A percentile compares a stretch with the other conserved stretches of the same genome.
Evolutionary conservation across 371 early-diverging fungal genomes (phyloP).

Genomic region (Apophysomyces elegans): DNA sequence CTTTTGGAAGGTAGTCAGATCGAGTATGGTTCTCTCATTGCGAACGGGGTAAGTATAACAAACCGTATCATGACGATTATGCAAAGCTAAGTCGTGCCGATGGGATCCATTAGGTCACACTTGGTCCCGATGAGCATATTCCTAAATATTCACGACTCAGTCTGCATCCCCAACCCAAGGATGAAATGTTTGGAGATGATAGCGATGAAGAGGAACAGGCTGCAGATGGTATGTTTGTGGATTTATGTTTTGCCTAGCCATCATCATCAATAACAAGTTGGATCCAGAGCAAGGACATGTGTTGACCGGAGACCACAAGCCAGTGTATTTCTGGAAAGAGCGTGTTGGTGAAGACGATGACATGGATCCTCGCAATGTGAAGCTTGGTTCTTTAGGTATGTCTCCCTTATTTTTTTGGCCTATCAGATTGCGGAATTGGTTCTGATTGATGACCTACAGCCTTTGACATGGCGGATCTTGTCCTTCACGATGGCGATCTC

Average conservation of each 20-base stretch:
- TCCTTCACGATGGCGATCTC: conserved; percentile 39
- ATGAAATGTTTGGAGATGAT: conserved; percentile 45
- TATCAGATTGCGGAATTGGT: too few species aligned
- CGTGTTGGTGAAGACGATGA: conserved; percentile 50
- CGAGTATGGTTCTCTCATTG: conserved; percentile 74
- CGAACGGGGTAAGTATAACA: conserved; percentile 51
- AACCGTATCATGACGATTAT: background rate
- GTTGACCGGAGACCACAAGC: conserved; percentile 43
- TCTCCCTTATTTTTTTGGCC: background rate
- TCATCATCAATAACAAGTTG: background rate
- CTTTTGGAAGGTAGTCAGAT: conserved; percentile 70
- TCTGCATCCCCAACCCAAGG: conserved; percentile 50
- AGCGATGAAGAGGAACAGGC: conserved; percentile 57
- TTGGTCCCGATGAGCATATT: conserved; percentile 80
- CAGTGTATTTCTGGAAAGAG: conserved; percentile 55
- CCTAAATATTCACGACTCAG: conserved; percentile 74
- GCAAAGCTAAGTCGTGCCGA: background rate
- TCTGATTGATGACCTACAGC: conserved; percentile 20
- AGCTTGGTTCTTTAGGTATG: conserved; percentile 50
- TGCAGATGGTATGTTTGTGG: conserved; percentile 30
- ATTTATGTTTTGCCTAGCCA: background rate
- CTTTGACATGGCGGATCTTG: conserved; percentile 47
- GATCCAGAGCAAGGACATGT: conserved; percentile 28
- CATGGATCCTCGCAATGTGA: conserved; percentile 47
- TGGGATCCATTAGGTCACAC: conserved; percentile 49